These are phyloP conservation scores for Gonium pectorale DNA, from an alignment of 139 green algal genomes.

Conservation along the genomic window DNA sequence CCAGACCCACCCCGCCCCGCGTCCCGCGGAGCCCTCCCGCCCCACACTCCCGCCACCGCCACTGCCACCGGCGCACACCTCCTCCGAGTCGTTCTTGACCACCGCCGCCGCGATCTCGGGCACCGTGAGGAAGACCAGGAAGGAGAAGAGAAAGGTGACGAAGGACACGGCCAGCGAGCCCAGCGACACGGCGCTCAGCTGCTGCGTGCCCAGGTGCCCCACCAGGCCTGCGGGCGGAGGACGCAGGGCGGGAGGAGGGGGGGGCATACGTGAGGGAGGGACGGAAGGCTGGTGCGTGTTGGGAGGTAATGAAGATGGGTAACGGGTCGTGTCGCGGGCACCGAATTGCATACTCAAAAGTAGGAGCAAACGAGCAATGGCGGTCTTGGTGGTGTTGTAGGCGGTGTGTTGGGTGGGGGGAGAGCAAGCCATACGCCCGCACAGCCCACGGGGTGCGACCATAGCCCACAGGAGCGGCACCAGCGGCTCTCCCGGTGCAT, in stretches of 20 bases:
- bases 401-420: no score
- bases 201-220: conserved; percentile 66
- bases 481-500: no score
- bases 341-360: no score
- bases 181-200: conserved; percentile 72
- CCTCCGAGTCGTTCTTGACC: conserved; percentile 39
- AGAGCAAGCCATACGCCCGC: no score
- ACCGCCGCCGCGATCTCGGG: conserved; percentile 70
- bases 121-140: conserved; percentile 75
- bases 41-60: background rate
- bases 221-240: conserved; percentile 61
- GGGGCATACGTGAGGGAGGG: background rate
- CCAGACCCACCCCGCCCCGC: no score
- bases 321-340: no score
- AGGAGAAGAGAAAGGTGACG: conserved; percentile 72
- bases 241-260: background rate
- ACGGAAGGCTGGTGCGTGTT: background rate
- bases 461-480: no score
- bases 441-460: no score
- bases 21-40: background rate
- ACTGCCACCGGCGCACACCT: conserved; percentile 31
- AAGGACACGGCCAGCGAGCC: conserved; percentile 67
- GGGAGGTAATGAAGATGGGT: no score
- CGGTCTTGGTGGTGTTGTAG: no score
- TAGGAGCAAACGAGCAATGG: no score